These are phyloP conservation scores for Tolypocladium nubicola DNA, from an alignment of 2,329 filamentous ascomycete genomes.

Conservation along the genomic window DNA sequence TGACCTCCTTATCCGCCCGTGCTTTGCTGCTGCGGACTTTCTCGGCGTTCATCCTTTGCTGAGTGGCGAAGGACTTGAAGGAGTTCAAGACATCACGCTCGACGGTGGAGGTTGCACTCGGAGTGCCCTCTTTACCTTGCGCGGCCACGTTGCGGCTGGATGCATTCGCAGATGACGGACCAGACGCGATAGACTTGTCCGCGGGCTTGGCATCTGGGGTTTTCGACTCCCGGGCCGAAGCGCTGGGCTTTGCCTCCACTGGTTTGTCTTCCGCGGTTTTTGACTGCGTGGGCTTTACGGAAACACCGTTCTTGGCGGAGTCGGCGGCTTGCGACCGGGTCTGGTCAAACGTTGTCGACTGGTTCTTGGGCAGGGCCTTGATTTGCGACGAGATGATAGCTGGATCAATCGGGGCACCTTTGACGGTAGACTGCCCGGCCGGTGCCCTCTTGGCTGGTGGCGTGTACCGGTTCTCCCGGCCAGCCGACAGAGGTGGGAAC, in stretches of 20 bases:
- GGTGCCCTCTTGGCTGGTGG: conserved; percentile 81
- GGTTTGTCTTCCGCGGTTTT: conserved; percentile 22
- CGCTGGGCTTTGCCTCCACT: conserved; percentile 15
- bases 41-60: conserved; percentile 44
- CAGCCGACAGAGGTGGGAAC: conserved; percentile 51
- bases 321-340: conserved; percentile 13
- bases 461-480: conserved; percentile 64
- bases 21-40: conserved; percentile 47
- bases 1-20: conserved; percentile 75
- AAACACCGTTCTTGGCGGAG: conserved; percentile 17
- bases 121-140: conserved; percentile 23
- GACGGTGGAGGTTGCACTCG: conserved; percentile 44
- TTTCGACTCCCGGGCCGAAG: conserved; percentile 16
- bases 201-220: conserved; percentile 16
- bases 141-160: conserved; percentile 29
- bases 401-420: conserved; percentile 71
- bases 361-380: conserved; percentile 33
- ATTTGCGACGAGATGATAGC: conserved; percentile 87
- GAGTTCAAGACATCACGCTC: conserved; percentile 50
- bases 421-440: conserved; percentile 59
- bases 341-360: conserved; percentile 13
- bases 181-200: conserved; percentile 11
- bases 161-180: conserved; percentile 24
- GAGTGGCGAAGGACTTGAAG: conserved; percentile 54
- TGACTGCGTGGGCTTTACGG: conserved; percentile 14